Evolutionary conservation across 169 alveolate species (phyloP).

Genomic region (Cytauxzoon felis): DNA sequence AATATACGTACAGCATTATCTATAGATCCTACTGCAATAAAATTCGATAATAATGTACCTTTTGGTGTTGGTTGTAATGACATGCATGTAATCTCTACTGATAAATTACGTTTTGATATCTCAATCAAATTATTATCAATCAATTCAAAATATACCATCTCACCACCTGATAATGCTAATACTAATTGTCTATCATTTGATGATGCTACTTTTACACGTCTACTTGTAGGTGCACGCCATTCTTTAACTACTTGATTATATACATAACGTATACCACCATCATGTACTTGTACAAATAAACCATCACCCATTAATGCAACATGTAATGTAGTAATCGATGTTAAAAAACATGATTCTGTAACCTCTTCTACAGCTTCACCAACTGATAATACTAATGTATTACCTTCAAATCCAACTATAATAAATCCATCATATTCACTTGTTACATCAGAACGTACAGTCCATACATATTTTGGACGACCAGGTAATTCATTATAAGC

Average conservation of each 20-base stretch:
- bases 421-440: constrained; percentile 83
- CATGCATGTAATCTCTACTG: constrained; percentile 84
- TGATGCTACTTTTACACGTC: constrained; percentile 86
- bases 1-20: constrained; percentile 91
- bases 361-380: constrained; percentile 92
- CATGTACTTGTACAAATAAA: constrained; percentile 87
- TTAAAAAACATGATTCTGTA: constrained; percentile 84
- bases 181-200: constrained; percentile 89
- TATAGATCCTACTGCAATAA: constrained; percentile 91
- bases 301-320: constrained; percentile 81
- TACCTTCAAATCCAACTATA: constrained; percentile 90
- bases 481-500: constrained; percentile 95
- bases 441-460: constrained; percentile 80
- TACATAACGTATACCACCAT: constrained; percentile 86
- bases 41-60: constrained; percentile 88
- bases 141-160: constrained; percentile 88
- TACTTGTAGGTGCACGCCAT: constrained; percentile 78
- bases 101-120: constrained; percentile 72
- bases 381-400: constrained; percentile 90
- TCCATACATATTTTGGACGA: constrained; percentile 93
- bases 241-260: constrained; percentile 69
- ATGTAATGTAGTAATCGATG: constrained; percentile 81
- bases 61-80: constrained; percentile 86
- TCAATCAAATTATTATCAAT: constrained; percentile 86
- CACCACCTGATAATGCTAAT: constrained; percentile 87